A percentile compares a stretch with the other conserved stretches of the same genome.
Evolutionary conservation across 805 yeast genomes (phyloP).

Genomic region (Allodekkera sacchari): DNA sequence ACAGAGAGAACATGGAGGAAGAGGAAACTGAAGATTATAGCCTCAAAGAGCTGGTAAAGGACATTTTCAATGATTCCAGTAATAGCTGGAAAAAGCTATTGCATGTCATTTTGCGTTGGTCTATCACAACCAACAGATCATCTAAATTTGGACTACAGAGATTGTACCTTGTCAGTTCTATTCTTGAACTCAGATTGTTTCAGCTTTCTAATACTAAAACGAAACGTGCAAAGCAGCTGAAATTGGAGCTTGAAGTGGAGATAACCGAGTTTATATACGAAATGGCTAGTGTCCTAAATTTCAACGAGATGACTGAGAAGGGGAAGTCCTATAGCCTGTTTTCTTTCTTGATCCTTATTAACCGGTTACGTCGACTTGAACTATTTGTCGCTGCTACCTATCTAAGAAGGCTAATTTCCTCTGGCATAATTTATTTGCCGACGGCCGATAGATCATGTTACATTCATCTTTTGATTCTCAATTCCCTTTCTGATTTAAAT

Average conservation of each 20-base stretch:
- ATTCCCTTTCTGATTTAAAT: constrained; percentile 48
- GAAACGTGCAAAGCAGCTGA: constrained; percentile 18
- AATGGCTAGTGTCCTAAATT: constrained; percentile 21
- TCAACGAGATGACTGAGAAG: constrained; percentile 8
- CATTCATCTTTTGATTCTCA: constrained; percentile 48
- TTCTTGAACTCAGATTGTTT: constrained; percentile 16
- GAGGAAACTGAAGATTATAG: constrained; percentile 4
- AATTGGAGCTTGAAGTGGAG: constrained; percentile 23
- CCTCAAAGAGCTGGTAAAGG: constrained; percentile 12
- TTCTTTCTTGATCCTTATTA: constrained; percentile 38
- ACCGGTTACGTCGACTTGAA: constrained; percentile 38
- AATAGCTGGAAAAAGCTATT: constrained; percentile 20
- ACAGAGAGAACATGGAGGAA: no score
- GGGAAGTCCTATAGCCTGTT: constrained; percentile 14
- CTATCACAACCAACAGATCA: constrained; percentile 18
- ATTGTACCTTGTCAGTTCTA: constrained; percentile 17
- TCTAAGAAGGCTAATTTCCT: constrained; percentile 71
- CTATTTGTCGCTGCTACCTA: constrained; percentile 57
- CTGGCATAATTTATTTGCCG: constrained; percentile 67
- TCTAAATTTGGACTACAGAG: constrained; percentile 9
- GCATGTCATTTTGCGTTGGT: constrained; percentile 21
- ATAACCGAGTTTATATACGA: constrained; percentile 25
- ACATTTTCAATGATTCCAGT: constrained; percentile 18
- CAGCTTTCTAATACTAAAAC: constrained; percentile 14
- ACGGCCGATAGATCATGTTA: constrained; percentile 41